Conservation (phyloP, 495 filamentous ascomycete genomes). For the Tuber melanosporum region DNA sequence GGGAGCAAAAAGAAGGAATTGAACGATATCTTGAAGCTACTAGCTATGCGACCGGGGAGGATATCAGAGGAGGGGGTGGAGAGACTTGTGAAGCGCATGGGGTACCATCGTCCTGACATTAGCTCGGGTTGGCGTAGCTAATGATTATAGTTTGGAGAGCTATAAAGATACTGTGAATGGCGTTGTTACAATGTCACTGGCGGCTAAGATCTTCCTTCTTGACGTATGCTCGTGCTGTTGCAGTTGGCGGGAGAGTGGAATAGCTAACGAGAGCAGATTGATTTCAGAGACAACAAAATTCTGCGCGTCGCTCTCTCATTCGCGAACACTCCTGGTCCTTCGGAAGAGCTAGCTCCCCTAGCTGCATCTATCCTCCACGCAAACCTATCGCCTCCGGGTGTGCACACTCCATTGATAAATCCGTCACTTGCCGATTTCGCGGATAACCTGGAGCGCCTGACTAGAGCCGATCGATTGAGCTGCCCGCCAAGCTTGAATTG, state of each 20-base stretch:
- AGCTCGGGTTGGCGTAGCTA: background rate
- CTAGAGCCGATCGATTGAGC: constrained; percentile 72
- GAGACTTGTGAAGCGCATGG: constrained; percentile 62
- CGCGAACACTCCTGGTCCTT: constrained; percentile 29
- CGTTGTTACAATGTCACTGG: constrained; percentile 42
- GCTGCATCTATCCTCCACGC: constrained; percentile 49
- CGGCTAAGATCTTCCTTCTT: constrained; percentile 36
- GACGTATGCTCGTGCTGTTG: constrained; percentile 13
- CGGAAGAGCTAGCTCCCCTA: constrained; percentile 32
- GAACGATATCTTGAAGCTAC: constrained; percentile 35
- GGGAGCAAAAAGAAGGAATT: constrained; percentile 41
- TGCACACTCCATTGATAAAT: constrained; percentile 53
- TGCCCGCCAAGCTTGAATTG: constrained; percentile 66
- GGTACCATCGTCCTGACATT: constrained; percentile 27
- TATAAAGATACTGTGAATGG: constrained; percentile 54
- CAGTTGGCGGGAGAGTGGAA: constrained; percentile 17
- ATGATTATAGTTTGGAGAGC: constrained; percentile 53
- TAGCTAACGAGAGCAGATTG: constrained; percentile 33
- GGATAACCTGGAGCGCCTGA: constrained; percentile 71
- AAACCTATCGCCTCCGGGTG: constrained; percentile 47
- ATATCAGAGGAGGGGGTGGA: constrained; percentile 80
- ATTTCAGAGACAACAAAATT: constrained; percentile 38
- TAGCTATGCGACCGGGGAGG: constrained; percentile 39
- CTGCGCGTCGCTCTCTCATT: constrained; percentile 41
- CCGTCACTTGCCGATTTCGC: constrained; percentile 61